Evolutionary conservation across 176 grass and related monocot genomes (phyloP).

Genomic region (Zea mays): Zm-B73-REFERENCE-NAM-5.0 NC_050096.1:178492001-178492500

Average conservation of each 20-base stretch:
- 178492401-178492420: not conserved
- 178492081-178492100: slow-evolving; percentile 40
- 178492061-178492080: slow-evolving; percentile 58
- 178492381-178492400: not conserved
- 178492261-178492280: no score
- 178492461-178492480: slow-evolving; percentile 12
- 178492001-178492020: slow-evolving; percentile 56
- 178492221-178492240: no score
- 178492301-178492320: no score
- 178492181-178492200: not conserved
- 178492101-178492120: slow-evolving; percentile 46
- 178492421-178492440: not conserved
- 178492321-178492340: no score
- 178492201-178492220: no score
- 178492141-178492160: slow-evolving; percentile 35
- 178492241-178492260: no score
- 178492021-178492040: slow-evolving; percentile 46
- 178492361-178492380: not conserved
- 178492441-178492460: not conserved
- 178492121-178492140: slow-evolving; percentile 18
- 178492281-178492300: no score
- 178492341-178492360: no score
- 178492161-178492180: not conserved
- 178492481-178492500: not conserved
- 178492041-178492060: slow-evolving; percentile 43